These are phyloP conservation scores for Aspergillus kassunensis DNA, from an alignment of 495 filamentous ascomycete species.

Conservation along the genomic window DNA sequence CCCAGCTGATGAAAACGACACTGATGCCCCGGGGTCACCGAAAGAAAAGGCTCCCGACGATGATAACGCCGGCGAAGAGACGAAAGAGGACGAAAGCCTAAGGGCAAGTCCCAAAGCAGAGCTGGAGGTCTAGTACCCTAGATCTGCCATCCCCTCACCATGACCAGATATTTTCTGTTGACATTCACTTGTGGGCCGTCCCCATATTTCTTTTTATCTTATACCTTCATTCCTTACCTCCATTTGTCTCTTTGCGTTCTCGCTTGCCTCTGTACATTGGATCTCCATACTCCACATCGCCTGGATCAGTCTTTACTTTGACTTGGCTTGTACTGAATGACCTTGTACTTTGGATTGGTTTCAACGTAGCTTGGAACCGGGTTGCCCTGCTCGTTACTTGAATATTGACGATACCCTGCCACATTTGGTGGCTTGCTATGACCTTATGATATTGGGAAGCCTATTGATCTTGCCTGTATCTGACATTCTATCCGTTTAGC, in stretches of 20 bases:
- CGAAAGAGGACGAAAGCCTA: constrained; percentile 1
- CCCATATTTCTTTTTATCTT: neutral
- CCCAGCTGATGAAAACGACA: constrained; percentile 1
- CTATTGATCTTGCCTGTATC: constrained; percentile 8
- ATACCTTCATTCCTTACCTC: neutral
- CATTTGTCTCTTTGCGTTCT: neutral
- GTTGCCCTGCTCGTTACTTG: constrained; percentile 10
- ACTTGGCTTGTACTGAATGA: no score
- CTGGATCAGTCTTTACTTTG: no score
- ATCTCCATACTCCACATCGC: no score
- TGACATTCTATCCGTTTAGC: neutral
- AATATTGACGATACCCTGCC: constrained; percentile 26
- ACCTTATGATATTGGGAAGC: constrained; percentile 18
- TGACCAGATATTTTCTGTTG: neutral
- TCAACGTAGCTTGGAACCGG: neutral
- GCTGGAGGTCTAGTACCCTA: neutral
- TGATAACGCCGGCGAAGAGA: constrained; percentile 6
- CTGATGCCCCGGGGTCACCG: constrained; percentile 2
- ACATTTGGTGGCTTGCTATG: constrained; percentile 22
- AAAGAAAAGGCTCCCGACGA: constrained; percentile 10
- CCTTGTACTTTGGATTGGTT: neutral
- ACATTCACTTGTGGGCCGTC: neutral
- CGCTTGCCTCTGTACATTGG: no score
- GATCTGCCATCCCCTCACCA: neutral
- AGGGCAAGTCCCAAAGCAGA: constrained; percentile 1